These are phyloP conservation scores for Hyaloscypha hepaticicola DNA, from an alignment of 495 filamentous ascomycete genomes.

Conservation along the genomic window DNA sequence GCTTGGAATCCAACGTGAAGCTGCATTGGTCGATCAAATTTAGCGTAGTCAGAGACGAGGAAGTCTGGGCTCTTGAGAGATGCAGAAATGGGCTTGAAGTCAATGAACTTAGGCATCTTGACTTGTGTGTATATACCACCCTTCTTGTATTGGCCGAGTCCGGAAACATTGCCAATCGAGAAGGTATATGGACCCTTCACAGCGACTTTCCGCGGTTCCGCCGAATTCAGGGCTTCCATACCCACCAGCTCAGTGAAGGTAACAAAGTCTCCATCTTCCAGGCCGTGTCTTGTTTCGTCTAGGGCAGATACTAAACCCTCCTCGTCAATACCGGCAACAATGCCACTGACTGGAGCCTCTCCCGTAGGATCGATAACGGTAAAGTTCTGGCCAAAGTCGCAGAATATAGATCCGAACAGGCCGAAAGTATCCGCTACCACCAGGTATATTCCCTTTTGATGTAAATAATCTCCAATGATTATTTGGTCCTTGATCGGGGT, in stretches of 20 bases:
- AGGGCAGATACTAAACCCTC: constrained; percentile 90
- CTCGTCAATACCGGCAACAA: constrained; percentile 84
- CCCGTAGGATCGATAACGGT: constrained; percentile 86
- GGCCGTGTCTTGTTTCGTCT: constrained; percentile 92
- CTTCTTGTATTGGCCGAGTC: constrained; percentile 76
- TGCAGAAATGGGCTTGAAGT: constrained; percentile 76
- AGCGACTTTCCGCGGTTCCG: constrained; percentile 80
- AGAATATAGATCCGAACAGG: constrained; percentile 94
- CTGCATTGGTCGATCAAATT: constrained; percentile 90
- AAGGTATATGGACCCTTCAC: constrained; percentile 98
- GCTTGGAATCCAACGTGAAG: constrained; percentile 93
- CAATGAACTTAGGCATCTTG: constrained; percentile 94
- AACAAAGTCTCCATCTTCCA: constrained; percentile 95
- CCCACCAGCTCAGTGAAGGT: constrained; percentile 92
- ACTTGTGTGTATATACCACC: constrained; percentile 92
- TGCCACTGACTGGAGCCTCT: constrained; percentile 83
- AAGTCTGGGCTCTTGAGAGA: constrained; percentile 85
- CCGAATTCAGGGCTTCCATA: constrained; percentile 85
- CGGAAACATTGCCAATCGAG: constrained; percentile 90
- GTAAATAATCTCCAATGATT: constrained; percentile 84
- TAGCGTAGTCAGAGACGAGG: constrained; percentile 92
- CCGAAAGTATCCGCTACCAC: constrained; percentile 87
- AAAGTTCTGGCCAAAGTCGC: constrained; percentile 95
- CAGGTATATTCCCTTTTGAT: constrained; percentile 85
- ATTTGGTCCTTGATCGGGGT: constrained; percentile 77